Conservation (phyloP, 2,329 filamentous ascomycete species). For the Plenodomus biglobosus region DNA sequence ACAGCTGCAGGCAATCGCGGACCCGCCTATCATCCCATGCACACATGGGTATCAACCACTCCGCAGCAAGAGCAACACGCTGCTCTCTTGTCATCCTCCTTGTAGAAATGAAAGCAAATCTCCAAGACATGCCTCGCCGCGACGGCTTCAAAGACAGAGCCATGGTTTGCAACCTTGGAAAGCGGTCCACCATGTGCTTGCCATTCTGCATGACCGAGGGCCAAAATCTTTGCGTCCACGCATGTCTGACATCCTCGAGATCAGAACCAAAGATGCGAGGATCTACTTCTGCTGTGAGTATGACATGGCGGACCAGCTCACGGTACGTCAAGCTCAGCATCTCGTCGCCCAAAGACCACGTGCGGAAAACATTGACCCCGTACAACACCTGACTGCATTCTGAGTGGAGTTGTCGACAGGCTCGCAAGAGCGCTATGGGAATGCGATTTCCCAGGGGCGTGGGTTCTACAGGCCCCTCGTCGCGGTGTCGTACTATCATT, state of each 20-base stretch:
- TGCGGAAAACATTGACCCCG: slow-evolving; percentile 49
- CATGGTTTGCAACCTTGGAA: slow-evolving; percentile 27
- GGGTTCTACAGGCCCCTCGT: slow-evolving; percentile 26
- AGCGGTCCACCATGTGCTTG: slow-evolving; percentile 19
- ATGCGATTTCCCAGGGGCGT: slow-evolving; percentile 17
- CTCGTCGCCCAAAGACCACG: slow-evolving; percentile 18
- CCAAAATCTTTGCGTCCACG: slow-evolving; percentile 36
- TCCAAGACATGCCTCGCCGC: slow-evolving; percentile 15
- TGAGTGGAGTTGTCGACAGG: slow-evolving; percentile 46
- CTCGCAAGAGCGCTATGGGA: slow-evolving; percentile 33
- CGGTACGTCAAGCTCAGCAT: slow-evolving; percentile 22
- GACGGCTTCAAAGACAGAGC: slow-evolving; percentile 28
- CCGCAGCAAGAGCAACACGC: slow-evolving; percentile 27
- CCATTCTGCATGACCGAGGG: slow-evolving; percentile 24
- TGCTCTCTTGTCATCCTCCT: slow-evolving; percentile 30
- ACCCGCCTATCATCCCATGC: slow-evolving; percentile 24
- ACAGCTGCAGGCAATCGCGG: slow-evolving; percentile 26
- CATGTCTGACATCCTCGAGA: slow-evolving; percentile 28
- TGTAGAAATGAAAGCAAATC: slow-evolving; percentile 28
- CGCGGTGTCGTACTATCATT: slow-evolving; percentile 28
- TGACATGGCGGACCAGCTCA: slow-evolving; percentile 24
- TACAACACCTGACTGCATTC: slow-evolving; percentile 53
- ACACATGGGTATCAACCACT: slow-evolving; percentile 29
- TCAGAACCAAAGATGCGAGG: slow-evolving; percentile 25
- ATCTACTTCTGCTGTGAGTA: slow-evolving; percentile 18